These are phyloP conservation scores for Lomentospora prolificans DNA, from an alignment of 2,329 filamentous ascomycete genomes.

Conservation along the genomic window DNA sequence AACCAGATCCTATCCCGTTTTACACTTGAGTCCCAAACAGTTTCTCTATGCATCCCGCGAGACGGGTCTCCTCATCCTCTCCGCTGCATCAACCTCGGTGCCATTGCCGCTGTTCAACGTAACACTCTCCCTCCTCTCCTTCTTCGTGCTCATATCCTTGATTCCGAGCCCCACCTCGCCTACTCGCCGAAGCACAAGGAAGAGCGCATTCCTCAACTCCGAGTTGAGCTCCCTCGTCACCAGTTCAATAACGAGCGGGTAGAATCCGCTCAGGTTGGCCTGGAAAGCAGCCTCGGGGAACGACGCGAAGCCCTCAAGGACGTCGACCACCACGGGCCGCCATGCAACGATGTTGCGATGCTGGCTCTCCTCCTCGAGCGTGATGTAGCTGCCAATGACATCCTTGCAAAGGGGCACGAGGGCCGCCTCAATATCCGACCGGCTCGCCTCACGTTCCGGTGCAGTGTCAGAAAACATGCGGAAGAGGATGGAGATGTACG, in stretches of 20 bases:
- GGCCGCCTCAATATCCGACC: conserved; percentile 78
- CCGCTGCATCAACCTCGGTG: conserved; percentile 19
- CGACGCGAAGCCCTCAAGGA: conserved; percentile 81
- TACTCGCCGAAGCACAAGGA: conserved; percentile 68
- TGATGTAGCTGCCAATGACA: conserved; percentile 77
- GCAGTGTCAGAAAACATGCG: conserved; percentile 92
- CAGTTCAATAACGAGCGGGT: conserved; percentile 75
- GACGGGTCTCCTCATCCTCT: conserved; percentile 16
- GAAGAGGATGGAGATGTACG: conserved; percentile 92
- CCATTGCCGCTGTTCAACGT: conserved; percentile 21
- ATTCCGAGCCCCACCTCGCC: conserved; percentile 65
- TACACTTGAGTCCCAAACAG: too few species aligned
- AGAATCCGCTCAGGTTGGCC: conserved; percentile 72
- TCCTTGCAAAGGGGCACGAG: conserved; percentile 92
- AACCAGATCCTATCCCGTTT: too few species aligned
- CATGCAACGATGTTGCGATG: conserved; percentile 95
- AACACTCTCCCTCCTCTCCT: conserved; percentile 29
- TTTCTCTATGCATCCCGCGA: not conserved
- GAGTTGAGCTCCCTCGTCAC: conserved; percentile 69
- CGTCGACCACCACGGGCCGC: conserved; percentile 93
- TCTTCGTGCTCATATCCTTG: conserved; percentile 31
- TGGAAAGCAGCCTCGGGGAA: conserved; percentile 76
- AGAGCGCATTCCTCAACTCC: conserved; percentile 70
- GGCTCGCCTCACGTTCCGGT: conserved; percentile 68
- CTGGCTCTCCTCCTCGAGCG: conserved; percentile 89